phyloP scores from a whole-genome alignment of 768 basidiomycete genomes.

The Lactifluus pinguis region DNA sequence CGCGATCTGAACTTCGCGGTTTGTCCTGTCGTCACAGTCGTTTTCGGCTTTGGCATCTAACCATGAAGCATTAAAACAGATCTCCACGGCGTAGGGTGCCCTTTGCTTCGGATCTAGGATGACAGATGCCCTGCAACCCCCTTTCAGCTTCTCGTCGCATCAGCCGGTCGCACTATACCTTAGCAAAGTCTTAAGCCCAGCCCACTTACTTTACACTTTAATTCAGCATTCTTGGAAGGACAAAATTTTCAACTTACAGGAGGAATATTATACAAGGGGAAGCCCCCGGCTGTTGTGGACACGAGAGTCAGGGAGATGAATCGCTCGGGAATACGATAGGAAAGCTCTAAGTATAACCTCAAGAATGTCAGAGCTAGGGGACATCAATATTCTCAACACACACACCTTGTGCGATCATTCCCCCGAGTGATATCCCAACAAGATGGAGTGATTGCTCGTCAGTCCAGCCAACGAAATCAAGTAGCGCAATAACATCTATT shows the following conservation, averaged over 20 bases:
- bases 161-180: background rate
- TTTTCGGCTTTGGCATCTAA: slow-evolving; percentile 42
- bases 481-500: slow-evolving; percentile 54
- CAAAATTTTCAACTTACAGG: slow-evolving; percentile 36
- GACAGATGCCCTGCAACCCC: slow-evolving; percentile 32
- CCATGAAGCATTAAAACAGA: slow-evolving; percentile 59
- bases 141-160: background rate
- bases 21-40: slow-evolving; percentile 52
- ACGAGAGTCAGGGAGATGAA: slow-evolving; percentile 56
- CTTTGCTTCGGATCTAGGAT: slow-evolving; percentile 37
- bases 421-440: slow-evolving; percentile 69
- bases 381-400: background rate
- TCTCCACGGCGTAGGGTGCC: slow-evolving; percentile 41
- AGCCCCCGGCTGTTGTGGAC: slow-evolving; percentile 64
- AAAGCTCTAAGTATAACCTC: slow-evolving; percentile 44
- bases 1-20: slow-evolving; percentile 48
- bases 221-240: background rate
- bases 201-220: slow-evolving; percentile 13
- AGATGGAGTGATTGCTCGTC: slow-evolving; percentile 51
- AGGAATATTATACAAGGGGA: slow-evolving; percentile 48
- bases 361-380: background rate
- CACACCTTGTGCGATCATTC: slow-evolving; percentile 75
- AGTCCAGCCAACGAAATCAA: slow-evolving; percentile 70
- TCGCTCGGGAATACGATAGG: slow-evolving; percentile 53
- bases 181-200: slow-evolving; percentile 12